These are phyloP conservation scores for Apiotrichum mycotoxinovorans DNA, from an alignment of 1,284 basidiomycete genomes.

Conservation along the genomic window DNA sequence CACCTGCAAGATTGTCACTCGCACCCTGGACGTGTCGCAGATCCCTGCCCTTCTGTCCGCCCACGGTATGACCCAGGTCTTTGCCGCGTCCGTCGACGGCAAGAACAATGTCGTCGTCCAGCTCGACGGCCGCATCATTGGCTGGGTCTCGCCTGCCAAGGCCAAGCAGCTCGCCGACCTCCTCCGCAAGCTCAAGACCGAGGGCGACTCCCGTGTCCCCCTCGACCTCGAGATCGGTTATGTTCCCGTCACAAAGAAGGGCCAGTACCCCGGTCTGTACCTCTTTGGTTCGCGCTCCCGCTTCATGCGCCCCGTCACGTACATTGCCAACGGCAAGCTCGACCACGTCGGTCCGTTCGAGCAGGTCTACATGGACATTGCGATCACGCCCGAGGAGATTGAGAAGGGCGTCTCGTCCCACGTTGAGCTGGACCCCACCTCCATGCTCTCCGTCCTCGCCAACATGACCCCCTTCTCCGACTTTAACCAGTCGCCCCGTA, in stretches of 20 bases:
- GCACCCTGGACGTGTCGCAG: slow-evolving; percentile 69
- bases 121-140: slow-evolving; percentile 89
- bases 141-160: slow-evolving; percentile 80
- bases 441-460: slow-evolving; percentile 77
- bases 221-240: slow-evolving; percentile 93
- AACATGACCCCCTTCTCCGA: slow-evolving; percentile 71
- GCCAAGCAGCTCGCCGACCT: slow-evolving; percentile 76
- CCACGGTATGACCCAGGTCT: slow-evolving; percentile 92
- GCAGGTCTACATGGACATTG: slow-evolving; percentile 99
- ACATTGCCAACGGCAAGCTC: slow-evolving; percentile 74
- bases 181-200: slow-evolving; percentile 93
- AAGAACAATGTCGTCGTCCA: slow-evolving; percentile 81
- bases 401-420: slow-evolving; percentile 79
- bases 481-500: slow-evolving; percentile 76
- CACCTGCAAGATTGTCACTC: slow-evolving; percentile 85
- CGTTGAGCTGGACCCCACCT: slow-evolving; percentile 90
- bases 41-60: slow-evolving; percentile 77
- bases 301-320: slow-evolving; percentile 99
- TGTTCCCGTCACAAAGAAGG: slow-evolving; percentile 83
- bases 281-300: slow-evolving; percentile 82
- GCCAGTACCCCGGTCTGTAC: slow-evolving; percentile 96
- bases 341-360: slow-evolving; percentile 97
- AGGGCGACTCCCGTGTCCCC: slow-evolving; percentile 75
- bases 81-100: slow-evolving; percentile 72
- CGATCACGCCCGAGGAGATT: slow-evolving; percentile 84